Evolutionary conservation across 306 rosid species (phyloP).

Genomic region (Castanospermum australe): DNA sequence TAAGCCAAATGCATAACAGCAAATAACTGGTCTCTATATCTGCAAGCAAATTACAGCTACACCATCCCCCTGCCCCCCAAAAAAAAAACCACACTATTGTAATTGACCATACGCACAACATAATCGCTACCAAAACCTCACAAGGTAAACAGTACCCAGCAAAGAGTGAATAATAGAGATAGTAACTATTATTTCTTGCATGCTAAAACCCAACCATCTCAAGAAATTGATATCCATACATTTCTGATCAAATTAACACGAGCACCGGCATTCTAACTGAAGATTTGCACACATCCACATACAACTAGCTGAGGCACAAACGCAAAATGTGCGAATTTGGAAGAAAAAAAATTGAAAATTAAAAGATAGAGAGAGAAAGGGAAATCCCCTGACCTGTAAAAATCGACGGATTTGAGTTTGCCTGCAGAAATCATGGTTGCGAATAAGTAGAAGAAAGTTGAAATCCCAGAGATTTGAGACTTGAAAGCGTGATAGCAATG

Average conservation of each 20-base stretch:
- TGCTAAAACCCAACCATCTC: not conserved
- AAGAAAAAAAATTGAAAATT: not conserved
- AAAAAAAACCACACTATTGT: not conserved
- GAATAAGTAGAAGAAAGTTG: slow-evolving; percentile 5
- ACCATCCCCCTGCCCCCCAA: not conserved
- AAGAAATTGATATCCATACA: not conserved
- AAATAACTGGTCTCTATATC: not conserved
- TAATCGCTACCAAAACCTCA: not conserved
- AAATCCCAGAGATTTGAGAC: slow-evolving; percentile 24
- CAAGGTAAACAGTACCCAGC: not conserved
- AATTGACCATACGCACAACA: not conserved
- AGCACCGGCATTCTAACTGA: no score
- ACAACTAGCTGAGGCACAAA: not conserved
- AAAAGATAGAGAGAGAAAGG: not conserved
- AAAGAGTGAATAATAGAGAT: not conserved
- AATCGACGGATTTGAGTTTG: slow-evolving; percentile 93
- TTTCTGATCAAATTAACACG: not conserved
- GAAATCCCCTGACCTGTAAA: slow-evolving; percentile 74
- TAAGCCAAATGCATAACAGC: not conserved
- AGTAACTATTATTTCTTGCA: not conserved
- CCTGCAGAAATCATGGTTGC: slow-evolving; percentile 72
- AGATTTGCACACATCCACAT: not conserved
- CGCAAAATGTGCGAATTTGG: not conserved
- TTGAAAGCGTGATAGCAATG: not conserved
- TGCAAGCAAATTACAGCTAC: not conserved